Base-by-base conservation (phyloP, 495 filamentous ascomycete genomes). In the Podospora bellae-mahoneyi region DNA sequence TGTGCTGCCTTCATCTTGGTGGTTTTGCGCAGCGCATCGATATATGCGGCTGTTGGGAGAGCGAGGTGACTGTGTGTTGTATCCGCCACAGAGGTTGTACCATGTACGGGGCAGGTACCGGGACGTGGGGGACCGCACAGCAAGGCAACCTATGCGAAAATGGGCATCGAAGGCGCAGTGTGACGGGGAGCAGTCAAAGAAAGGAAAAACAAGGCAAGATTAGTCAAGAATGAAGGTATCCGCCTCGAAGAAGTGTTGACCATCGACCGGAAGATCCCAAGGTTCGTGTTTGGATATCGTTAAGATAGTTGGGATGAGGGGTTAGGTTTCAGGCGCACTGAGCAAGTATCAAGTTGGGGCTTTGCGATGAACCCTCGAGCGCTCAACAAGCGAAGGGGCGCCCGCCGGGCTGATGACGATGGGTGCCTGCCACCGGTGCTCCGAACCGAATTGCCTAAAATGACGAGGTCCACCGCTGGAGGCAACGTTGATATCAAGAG, bases 1-100 rank as follows among this genome's bases (percentile, higher is more conserved):
- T 57, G 63, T n/a, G 67, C 64, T 34, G 67, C 71, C 66, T 75
- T 75, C 53, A 77, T 69, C 65, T 70, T 76, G 5, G 75, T 74
- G 72, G 75, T 75, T 13, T 55, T 60, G 55, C 23, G n/a, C 23
- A 19, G 55, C 55, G 13, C 55, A 2, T 19, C n/a, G 23, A 58
- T n/a, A 58, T 58, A n/a, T 20, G 55, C n/a, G 55, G 39, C 15
- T 10, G 15, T 48, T 48, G 39, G 15, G 39, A 13, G 39, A 48
- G 9, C 39, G 39, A 48, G 10, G 34, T 39, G 34, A 10, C 10
- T 39, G 10, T 39, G 34, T 39, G 34, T 39, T 39, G 34, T 39
- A 10, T 10, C 34, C 34, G 10, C 6, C 10, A 23, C 34, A 10
- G 10, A 39, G 5, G 34, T 10, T 39, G 34, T 39, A 39, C 34